Percentiles rank a stretch among this genome's conserved stretches.
Evolutionary conservation across 257 asterid genomes (phyloP).

Genomic region (Nicotiana attenuata): DNA sequence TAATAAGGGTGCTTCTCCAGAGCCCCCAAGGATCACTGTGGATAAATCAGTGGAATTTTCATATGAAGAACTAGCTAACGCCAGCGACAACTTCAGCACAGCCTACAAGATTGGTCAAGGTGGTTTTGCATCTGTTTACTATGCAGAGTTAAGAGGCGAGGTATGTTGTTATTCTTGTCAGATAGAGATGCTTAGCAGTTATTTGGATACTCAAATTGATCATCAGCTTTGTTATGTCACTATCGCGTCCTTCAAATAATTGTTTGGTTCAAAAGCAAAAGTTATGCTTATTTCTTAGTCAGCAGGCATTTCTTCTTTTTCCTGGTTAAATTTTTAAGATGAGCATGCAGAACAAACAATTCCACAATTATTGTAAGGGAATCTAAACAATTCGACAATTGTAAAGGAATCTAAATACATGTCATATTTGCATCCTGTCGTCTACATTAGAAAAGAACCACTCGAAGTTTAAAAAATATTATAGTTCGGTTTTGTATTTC

Average conservation of each 20-base stretch:
- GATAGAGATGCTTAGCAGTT: neutral
- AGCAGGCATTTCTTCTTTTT: neutral
- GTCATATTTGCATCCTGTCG: neutral
- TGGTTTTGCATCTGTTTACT: constrained; percentile 75
- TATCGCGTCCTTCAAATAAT: neutral
- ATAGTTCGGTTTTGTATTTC: neutral
- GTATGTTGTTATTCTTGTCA: constrained; percentile 30
- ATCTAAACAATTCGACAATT: no score
- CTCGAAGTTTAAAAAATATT: neutral
- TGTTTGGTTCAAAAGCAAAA: neutral
- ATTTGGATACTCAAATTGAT: neutral
- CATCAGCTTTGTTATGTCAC: neutral
- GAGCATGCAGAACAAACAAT: no score
- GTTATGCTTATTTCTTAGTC: neutral
- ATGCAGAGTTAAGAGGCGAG: constrained; percentile 80
- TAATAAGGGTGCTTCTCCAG: constrained; percentile 30
- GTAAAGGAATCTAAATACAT: no score
- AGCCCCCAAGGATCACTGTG: constrained; percentile 55
- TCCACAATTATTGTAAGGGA: no score
- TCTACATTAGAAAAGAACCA: neutral
- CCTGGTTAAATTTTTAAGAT: no score
- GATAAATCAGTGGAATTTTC: constrained; percentile 80
- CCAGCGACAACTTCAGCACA: constrained; percentile 50
- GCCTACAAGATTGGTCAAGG: constrained; percentile 81
- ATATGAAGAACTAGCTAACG: constrained; percentile 59